Conservation (phyloP, 2,329 filamentous ascomycete species). For the Colletotrichum spaethianum region DNA sequence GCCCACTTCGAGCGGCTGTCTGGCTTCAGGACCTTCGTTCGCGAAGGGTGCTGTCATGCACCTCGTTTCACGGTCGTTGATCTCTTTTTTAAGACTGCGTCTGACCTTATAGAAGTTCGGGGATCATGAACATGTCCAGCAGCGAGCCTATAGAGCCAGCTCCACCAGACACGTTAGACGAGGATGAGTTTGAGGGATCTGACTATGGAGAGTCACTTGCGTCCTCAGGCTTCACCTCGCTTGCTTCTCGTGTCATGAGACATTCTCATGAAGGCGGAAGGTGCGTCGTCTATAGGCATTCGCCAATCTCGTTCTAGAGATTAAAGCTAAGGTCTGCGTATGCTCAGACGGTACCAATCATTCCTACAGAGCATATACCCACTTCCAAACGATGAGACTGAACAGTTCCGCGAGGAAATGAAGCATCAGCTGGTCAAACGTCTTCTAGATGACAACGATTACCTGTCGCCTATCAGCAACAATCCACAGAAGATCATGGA, state of each 20-base stretch:
- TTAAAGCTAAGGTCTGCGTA: constrained; percentile 18
- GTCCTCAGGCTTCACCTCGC: constrained; percentile 58
- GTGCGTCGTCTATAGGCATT: constrained; percentile 26
- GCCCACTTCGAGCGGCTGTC: neutral
- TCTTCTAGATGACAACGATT: constrained; percentile 58
- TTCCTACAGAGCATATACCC: constrained; percentile 63
- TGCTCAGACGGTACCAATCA: constrained; percentile 63
- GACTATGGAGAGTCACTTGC: constrained; percentile 56
- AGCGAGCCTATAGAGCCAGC: constrained; percentile 39
- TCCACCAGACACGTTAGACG: constrained; percentile 24
- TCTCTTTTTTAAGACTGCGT: neutral
- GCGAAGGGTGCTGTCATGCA: constrained; percentile 7
- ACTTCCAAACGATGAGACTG: constrained; percentile 67
- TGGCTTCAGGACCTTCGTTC: neutral
- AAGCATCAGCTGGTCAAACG: constrained; percentile 65
- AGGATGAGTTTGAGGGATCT: constrained; percentile 48
- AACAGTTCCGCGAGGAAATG: constrained; percentile 64
- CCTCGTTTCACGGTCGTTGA: neutral
- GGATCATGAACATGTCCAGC: constrained; percentile 31
- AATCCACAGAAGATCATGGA: constrained; percentile 65
- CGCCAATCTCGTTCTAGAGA: neutral
- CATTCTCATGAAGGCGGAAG: constrained; percentile 41
- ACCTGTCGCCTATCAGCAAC: constrained; percentile 59
- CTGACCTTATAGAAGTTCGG: neutral
- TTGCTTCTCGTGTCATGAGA: constrained; percentile 45